These are phyloP conservation scores for Boletus rex-veris DNA, from an alignment of 768 basidiomycete genomes.

Conservation along the genomic window DNA sequence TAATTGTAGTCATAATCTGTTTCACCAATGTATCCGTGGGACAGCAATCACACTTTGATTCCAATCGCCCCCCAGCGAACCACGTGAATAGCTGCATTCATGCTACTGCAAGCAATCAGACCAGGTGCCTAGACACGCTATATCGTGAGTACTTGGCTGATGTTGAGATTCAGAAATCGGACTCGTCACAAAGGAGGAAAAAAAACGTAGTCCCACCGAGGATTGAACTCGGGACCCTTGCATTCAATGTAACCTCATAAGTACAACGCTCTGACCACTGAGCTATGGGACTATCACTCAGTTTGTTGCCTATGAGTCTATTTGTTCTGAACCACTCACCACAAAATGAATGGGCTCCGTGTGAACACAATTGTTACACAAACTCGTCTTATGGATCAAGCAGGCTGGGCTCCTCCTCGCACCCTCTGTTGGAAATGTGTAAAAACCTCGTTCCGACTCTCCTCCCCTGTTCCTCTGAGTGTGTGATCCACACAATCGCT, in stretches of 20 bases:
- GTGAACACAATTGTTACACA: too few species aligned
- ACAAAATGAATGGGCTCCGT: background rate
- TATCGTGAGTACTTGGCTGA: too few species aligned
- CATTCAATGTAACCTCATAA: constrained; percentile 53
- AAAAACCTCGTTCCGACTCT: constrained; percentile 72
- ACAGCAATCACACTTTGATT: background rate
- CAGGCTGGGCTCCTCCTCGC: constrained; percentile 37
- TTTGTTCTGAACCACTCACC: background rate
- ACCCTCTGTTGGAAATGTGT: constrained; percentile 42
- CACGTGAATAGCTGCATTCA: too few species aligned
- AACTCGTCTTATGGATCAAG: constrained; percentile 23
- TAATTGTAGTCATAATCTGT: background rate
- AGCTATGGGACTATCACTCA: constrained; percentile 47
- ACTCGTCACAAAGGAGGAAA: constrained; percentile 3
- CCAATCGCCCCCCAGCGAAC: too few species aligned
- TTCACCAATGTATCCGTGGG: background rate
- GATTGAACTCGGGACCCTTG: constrained; percentile 64
- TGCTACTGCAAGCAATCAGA: too few species aligned
- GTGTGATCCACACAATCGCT: constrained; percentile 85
- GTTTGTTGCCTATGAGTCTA: rapidly evolving
- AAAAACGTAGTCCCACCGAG: constrained; percentile 57
- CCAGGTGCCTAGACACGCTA: too few species aligned
- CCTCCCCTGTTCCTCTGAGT: constrained; percentile 75
- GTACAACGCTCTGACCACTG: constrained; percentile 63
- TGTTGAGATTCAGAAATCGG: too few species aligned